A percentile compares a stretch with the other conserved stretches of the same genome.
Conservation (phyloP, 805 yeast species). For the Myxozyma udenii region DNA sequence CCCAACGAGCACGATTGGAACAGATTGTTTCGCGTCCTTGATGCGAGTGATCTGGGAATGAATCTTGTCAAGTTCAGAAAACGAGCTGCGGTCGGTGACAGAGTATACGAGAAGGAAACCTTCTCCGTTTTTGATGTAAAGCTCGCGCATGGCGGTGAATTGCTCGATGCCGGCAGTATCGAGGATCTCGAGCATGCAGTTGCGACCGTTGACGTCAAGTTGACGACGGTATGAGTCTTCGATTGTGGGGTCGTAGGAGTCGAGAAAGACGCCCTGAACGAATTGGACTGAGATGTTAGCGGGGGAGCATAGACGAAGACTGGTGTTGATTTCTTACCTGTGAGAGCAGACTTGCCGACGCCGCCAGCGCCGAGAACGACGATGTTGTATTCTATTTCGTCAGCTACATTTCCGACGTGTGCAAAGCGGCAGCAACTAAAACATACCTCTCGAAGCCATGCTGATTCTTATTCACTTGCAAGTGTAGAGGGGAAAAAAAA, state of each 20-base stretch:
- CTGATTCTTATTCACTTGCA: no score
- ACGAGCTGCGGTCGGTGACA: constrained; percentile 70
- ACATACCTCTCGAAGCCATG: not conserved
- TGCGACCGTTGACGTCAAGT: constrained; percentile 81
- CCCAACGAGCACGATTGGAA: constrained; percentile 89
- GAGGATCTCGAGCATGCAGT: constrained; percentile 79
- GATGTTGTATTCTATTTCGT: constrained; percentile 43
- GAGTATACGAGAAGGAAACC: constrained; percentile 87
- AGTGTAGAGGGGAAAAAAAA: no score
- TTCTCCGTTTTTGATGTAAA: constrained; percentile 60
- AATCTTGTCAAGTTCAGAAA: constrained; percentile 73
- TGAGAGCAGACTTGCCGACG: constrained; percentile 64
- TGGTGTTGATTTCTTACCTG: constrained; percentile 9
- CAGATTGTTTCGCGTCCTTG: constrained; percentile 55
- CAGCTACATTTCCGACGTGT: no score
- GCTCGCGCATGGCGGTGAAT: constrained; percentile 93
- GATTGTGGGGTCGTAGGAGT: constrained; percentile 84
- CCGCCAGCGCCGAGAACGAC: constrained; percentile 97
- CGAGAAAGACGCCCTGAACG: constrained; percentile 25
- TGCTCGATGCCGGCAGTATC: constrained; percentile 96
- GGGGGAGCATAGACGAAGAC: not conserved
- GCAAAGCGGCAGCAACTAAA: not conserved
- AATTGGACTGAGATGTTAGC: constrained; percentile 19
- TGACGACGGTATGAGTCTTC: constrained; percentile 94
- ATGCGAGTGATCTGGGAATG: constrained; percentile 83